Conservation (phyloP, 192 early-diverging fungal genomes). For the Endogone sp. region DNA sequence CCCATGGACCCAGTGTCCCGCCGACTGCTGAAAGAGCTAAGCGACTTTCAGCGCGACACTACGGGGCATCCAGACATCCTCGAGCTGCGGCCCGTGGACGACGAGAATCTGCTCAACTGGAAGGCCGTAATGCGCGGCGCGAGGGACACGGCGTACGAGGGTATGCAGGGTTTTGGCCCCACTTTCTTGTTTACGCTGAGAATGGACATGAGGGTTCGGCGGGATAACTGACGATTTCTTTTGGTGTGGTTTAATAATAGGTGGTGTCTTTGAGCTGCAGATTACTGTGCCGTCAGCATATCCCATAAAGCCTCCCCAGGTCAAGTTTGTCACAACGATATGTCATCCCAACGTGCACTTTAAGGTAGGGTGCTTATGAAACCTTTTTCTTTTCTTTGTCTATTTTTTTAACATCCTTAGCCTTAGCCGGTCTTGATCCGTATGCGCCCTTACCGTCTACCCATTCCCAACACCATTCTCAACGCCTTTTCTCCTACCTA, state of each 20-base stretch:
- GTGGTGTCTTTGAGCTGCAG: conserved; percentile 63
- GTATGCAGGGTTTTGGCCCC: too few species aligned
- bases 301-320: conserved; percentile 74
- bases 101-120: conserved; percentile 73
- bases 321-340: conserved; percentile 70
- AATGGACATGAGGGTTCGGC: neutral
- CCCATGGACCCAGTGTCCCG: conserved; percentile 47
- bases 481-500: neutral
- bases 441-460: neutral
- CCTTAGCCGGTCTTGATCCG: neutral
- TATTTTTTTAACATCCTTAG: neutral
- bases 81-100: conserved; percentile 53
- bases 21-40: conserved; percentile 59
- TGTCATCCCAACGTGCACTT: conserved; percentile 96
- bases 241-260: conserved; percentile 34
- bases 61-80: conserved; percentile 49
- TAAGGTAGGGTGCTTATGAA: conserved; percentile 54
- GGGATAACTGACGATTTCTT: neutral
- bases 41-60: conserved; percentile 47
- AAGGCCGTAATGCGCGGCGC: conserved; percentile 60
- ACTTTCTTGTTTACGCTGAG: neutral
- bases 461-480: neutral
- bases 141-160: conserved; percentile 67
- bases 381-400: neutral
- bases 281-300: conserved; percentile 71